Conservation (phyloP, 1,284 basidiomycete genomes). For the Pulchroboletus neoregius region DNA sequence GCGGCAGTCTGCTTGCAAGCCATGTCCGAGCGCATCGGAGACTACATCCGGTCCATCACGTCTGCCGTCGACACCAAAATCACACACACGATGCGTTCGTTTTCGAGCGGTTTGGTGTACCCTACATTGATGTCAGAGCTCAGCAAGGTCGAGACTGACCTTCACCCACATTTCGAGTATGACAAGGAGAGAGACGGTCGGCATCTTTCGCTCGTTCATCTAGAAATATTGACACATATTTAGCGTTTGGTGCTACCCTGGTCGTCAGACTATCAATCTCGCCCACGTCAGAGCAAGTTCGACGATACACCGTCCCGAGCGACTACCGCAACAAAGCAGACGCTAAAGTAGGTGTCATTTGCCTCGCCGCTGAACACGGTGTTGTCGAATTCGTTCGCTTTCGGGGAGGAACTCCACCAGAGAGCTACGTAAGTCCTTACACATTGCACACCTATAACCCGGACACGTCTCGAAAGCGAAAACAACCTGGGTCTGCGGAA, state of each 20-base stretch:
- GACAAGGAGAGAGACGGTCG: conserved; percentile 46
- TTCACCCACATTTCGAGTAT: conserved; percentile 40
- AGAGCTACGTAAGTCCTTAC: conserved; percentile 34
- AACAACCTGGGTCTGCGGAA: conserved; percentile 12
- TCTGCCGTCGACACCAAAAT: conserved; percentile 43
- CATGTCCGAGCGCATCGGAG: conserved; percentile 54
- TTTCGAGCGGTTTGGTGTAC: conserved; percentile 41
- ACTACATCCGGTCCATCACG: conserved; percentile 48
- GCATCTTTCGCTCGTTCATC: conserved; percentile 11
- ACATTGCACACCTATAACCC: conserved; percentile 15
- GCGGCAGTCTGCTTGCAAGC: conserved; percentile 58
- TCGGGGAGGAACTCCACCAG: conserved; percentile 39
- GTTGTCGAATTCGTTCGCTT: conserved; percentile 55
- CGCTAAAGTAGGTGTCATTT: conserved; percentile 53
- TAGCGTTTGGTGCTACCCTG: conserved; percentile 55
- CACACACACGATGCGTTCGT: conserved; percentile 39
- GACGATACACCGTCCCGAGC: conserved; percentile 42
- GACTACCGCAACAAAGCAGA: conserved; percentile 56
- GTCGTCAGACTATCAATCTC: conserved; percentile 40
- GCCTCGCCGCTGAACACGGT: conserved; percentile 49
- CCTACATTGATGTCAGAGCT: conserved; percentile 45
- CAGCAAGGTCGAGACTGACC: conserved; percentile 38
- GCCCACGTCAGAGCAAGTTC: conserved; percentile 33
- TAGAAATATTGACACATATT: neutral
- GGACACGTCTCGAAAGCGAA: conserved; percentile 26